A percentile compares a stretch with the other conserved stretches of the same genome.
Evolutionary conservation across 768 basidiomycete species (phyloP).

Genomic region (Tulasnella sp.): DNA sequence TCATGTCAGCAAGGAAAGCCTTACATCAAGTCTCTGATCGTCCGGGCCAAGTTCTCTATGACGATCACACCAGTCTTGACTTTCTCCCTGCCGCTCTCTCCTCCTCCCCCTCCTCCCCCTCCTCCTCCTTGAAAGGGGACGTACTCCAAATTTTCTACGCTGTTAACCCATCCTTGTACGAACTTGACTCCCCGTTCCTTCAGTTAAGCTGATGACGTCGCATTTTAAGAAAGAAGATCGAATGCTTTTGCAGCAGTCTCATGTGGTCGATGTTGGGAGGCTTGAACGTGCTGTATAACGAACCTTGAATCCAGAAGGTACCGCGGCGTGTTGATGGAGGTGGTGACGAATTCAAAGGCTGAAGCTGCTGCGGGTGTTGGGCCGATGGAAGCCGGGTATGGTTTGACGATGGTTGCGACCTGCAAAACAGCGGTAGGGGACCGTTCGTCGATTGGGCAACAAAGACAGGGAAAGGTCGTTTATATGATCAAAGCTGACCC

Average conservation of each 20-base stretch:
- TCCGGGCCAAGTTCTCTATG: conserved; percentile 53
- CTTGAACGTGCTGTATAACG: neutral
- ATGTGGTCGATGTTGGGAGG: too few relatives aligned
- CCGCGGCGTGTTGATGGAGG: conserved; percentile 49
- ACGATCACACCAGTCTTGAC: conserved; percentile 41
- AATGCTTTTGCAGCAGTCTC: too few relatives aligned
- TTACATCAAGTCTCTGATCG: neutral
- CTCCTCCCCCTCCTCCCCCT: too few relatives aligned
- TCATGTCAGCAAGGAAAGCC: neutral
- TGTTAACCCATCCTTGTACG: too few relatives aligned
- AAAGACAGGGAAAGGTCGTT: too few relatives aligned
- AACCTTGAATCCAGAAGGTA: conserved; percentile 51
- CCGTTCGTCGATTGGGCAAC: too few relatives aligned
- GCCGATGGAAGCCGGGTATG: conserved; percentile 1
- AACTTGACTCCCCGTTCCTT: conserved; percentile 36
- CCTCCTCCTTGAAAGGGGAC: conserved; percentile 36
- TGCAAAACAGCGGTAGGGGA: neutral
- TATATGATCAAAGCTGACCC: conserved; percentile 36
- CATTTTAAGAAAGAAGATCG: too few relatives aligned
- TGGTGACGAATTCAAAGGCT: conserved; percentile 48
- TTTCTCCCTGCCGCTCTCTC: too few relatives aligned
- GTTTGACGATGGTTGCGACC: neutral
- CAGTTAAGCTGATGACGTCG: conserved; percentile 38
- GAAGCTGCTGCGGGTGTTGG: conserved; percentile 5
- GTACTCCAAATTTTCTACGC: too few relatives aligned